These are phyloP conservation scores for Penicillium sp. DNA, from an alignment of 2,329 filamentous ascomycete genomes.

Conservation along the genomic window DNA sequence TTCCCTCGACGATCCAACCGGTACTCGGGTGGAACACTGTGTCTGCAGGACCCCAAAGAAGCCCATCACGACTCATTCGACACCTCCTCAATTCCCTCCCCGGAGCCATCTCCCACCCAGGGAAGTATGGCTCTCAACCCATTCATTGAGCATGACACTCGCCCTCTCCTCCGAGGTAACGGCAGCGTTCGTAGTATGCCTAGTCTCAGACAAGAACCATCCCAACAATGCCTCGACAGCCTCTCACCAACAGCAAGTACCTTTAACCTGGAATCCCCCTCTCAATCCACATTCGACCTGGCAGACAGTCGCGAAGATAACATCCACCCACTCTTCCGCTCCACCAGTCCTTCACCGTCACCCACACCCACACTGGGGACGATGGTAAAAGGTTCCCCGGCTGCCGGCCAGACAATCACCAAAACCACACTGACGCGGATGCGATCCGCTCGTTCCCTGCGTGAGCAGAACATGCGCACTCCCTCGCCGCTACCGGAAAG, in stretches of 20 bases:
- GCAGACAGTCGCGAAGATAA: slow-evolving; percentile 43
- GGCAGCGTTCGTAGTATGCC: slow-evolving; percentile 20
- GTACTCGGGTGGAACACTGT: slow-evolving; percentile 31
- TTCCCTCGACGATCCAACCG: slow-evolving; percentile 28
- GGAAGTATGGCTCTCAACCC: slow-evolving; percentile 1
- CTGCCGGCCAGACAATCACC: slow-evolving; percentile 51
- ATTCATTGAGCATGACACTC: slow-evolving; percentile 8
- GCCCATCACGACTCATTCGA: slow-evolving; percentile 26
- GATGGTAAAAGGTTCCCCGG: slow-evolving; percentile 52
- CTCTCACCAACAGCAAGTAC: slow-evolving; percentile 22
- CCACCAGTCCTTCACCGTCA: slow-evolving; percentile 50
- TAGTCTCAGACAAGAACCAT: slow-evolving; percentile 16
- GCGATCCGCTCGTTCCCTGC: slow-evolving; percentile 33
- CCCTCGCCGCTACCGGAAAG: slow-evolving; percentile 11
- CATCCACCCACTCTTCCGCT: slow-evolving; percentile 57
- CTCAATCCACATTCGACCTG: slow-evolving; percentile 17
- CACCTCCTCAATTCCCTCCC: slow-evolving; percentile 13
- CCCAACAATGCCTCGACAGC: slow-evolving; percentile 27
- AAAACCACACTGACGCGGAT: slow-evolving; percentile 36
- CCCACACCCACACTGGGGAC: slow-evolving; percentile 51
- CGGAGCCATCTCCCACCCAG: slow-evolving; percentile 6
- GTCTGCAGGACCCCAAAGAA: slow-evolving; percentile 20
- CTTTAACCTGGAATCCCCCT: slow-evolving; percentile 14
- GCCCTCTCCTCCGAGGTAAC: slow-evolving; percentile 10
- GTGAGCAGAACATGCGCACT: slow-evolving; percentile 12